These are phyloP conservation scores for Yamadazyma diospyri DNA, from an alignment of 1,139 yeast species.

Conservation along the genomic window DNA sequence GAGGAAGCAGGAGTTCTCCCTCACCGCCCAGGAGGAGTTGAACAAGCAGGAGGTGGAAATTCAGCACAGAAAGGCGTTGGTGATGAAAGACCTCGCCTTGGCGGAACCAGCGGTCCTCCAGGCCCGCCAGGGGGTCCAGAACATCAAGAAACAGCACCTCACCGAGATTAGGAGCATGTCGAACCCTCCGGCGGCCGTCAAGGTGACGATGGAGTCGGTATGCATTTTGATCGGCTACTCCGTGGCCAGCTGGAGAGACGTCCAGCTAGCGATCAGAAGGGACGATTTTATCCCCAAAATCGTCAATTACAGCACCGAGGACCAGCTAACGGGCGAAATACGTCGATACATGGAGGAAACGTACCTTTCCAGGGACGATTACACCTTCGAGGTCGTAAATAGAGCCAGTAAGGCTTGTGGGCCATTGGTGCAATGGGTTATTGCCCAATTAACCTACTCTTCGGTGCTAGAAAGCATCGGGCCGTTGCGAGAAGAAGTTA, in stretches of 20 bases:
- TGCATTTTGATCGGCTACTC: conserved; percentile 75
- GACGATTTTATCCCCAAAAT: conserved; percentile 88
- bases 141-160: conserved; percentile 87
- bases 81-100: conserved; percentile 58
- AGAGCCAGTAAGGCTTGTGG: conserved; percentile 97
- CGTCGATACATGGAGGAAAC: conserved; percentile 53
- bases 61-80: conserved; percentile 50
- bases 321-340: conserved; percentile 52
- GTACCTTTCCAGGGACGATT: conserved; percentile 63
- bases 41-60: conserved; percentile 66
- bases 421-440: conserved; percentile 85
- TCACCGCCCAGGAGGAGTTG: conserved; percentile 69
- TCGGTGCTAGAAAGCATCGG: conserved; percentile 65
- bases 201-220: conserved; percentile 83
- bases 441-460: conserved; percentile 77
- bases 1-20: conserved; percentile 80
- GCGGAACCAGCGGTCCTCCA: conserved; percentile 86
- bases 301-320: conserved; percentile 67
- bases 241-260: conserved; percentile 76
- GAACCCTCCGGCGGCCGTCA: conserved; percentile 89
- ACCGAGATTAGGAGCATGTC: conserved; percentile 87
- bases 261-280: conserved; percentile 71
- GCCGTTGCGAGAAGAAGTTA: conserved; percentile 72
- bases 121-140: conserved; percentile 84
- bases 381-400: conserved; percentile 69